Conservation (phyloP, 257 asterid genomes). For the Asclepias syriaca region DNA sequence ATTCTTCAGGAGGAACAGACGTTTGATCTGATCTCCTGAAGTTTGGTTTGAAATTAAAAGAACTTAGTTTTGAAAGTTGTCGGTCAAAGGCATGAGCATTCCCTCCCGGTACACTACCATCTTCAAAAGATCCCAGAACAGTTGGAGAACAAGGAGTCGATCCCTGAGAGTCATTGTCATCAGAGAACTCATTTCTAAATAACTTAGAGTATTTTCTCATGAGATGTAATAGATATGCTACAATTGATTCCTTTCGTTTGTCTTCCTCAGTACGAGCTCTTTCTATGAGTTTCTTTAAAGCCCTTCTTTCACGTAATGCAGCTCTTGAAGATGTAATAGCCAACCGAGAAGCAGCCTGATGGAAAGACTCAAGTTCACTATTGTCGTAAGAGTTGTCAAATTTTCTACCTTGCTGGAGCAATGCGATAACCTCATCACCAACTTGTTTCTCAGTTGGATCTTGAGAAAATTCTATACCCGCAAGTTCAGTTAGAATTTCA, state of each 20-base stretch:
- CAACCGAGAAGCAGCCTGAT: slow-evolving; percentile 82
- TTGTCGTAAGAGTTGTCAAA: slow-evolving; percentile 57
- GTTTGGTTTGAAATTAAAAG: slow-evolving; percentile 82
- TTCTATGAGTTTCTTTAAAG: slow-evolving; percentile 83
- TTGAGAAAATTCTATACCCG: slow-evolving; percentile 66
- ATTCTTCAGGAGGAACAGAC: slow-evolving; percentile 85
- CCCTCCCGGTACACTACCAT: slow-evolving; percentile 41
- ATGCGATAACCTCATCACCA: slow-evolving; percentile 77
- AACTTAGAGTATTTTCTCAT: slow-evolving; percentile 85
- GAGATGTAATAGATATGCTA: slow-evolving; percentile 82
- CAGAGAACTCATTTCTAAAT: slow-evolving; percentile 82
- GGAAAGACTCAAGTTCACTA: slow-evolving; percentile 86
- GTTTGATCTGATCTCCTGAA: slow-evolving; percentile 69
- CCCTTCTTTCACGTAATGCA: slow-evolving; percentile 91
- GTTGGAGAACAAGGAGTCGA: slow-evolving; percentile 98
- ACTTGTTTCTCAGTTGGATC: slow-evolving; percentile 77
- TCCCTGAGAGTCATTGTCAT: slow-evolving; percentile 95
- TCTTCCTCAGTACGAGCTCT: slow-evolving; percentile 89
- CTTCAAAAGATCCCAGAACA: slow-evolving; percentile 66
- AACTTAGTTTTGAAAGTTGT: slow-evolving; percentile 72
- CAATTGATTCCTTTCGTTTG: slow-evolving; percentile 88
- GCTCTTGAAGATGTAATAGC: slow-evolving; percentile 95
- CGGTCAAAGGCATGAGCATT: slow-evolving; percentile 68
- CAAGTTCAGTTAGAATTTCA: slow-evolving; percentile 60
- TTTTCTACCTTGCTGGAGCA: slow-evolving; percentile 92